Base-by-base conservation (phyloP, 83 land plant species). In the Picea mariana region DNA sequence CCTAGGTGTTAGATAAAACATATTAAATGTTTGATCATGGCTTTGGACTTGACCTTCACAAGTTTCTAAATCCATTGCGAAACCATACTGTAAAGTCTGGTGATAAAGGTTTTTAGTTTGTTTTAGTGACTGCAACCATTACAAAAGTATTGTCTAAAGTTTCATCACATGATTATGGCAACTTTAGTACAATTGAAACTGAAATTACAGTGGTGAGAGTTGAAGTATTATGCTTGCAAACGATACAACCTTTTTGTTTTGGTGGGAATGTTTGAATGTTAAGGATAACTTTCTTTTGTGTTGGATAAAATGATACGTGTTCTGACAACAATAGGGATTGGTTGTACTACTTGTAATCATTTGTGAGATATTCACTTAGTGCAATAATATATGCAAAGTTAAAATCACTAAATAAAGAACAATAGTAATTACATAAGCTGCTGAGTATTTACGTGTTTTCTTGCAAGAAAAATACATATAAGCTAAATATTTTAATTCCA, bases 11-110 rank as follows among this genome's bases (percentile, higher is more conserved):
- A 42, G 47, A 42, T 42, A 6, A 42, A 42, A 7, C 7, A 72
- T 98, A 97, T 65, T 95, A 98, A 63, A 95, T 97, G 96, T 97
- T 97, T 88, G 99, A 97, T 85, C 95, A 82, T 66, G 99, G 99
- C 1, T 95, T 97, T 95, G 99, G 98, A 38, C 95, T 93, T 80
- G 99, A 97, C 49, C 89, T 97, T 71, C 93, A 89, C 79, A 97
- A 97, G 86, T 91, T 97, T 82, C 86, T 97, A 76, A 92, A 76
- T 59, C 99, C 99, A n/a, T 63, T 97, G 75, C 90, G 94, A 63
- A 90, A 93, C 67, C 95, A 97, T 80, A 90, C 98, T 40, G 79
- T 89, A 60, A 95, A 91, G 80, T 63, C 89, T 59, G 86, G 84
- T 80, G 95, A 87, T 61, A 82, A 55, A 85, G 91, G 93, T 40